Base-by-base conservation (phyloP, 1,284 basidiomycete species). In the Leccinum angustisporum region DNA sequence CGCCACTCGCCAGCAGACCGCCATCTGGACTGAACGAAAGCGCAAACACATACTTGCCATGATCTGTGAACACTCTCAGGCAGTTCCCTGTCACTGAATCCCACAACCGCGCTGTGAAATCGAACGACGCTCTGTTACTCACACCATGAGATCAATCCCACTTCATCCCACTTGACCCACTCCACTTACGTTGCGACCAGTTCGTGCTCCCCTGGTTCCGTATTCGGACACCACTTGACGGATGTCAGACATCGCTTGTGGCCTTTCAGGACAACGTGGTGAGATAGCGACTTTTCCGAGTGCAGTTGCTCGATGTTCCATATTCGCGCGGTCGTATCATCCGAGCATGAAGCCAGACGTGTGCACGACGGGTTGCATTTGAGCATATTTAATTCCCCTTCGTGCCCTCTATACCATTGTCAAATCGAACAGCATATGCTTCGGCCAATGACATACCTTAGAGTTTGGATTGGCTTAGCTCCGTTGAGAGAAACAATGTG, bases 371-470 rank as follows among this genome's bases (percentile, higher is more conserved):
- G 79, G 64, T 90, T 91, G 69, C 83, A 85, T 70, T 86, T 87
- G 63, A 94, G 82, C 70, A 88, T 86, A 68, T 92, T 94, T 65
- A 94, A 83, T 73, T 94, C 92, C 63, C 87, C 84, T 30, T 78
- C 79, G 67, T 94, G 92, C 0, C 90, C 91, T 50, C 90, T 92
- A 61, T 36, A 57, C 57, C 56, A 51, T 56, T 6, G 51, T 76
- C 34, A 73, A 34, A 25, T 33, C 34, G 21, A 36, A 36, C 25
- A 50, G 40, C 21, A 7, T 2, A 50, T n/a, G 21, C n/a, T 18
- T 54, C 21, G 3, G 18, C 54, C 25, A 55, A 33, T 16, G 43
- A 77, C 86, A 56, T 67, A 90, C 89, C 75, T 75, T 38, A 90
- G 75, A 30, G 81, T 83, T 67, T 81, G 83, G 30, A 90, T 73